These are phyloP conservation scores for Clarireedia hainanense DNA, from an alignment of 2,329 filamentous ascomycete species.

Conservation along the genomic window DNA sequence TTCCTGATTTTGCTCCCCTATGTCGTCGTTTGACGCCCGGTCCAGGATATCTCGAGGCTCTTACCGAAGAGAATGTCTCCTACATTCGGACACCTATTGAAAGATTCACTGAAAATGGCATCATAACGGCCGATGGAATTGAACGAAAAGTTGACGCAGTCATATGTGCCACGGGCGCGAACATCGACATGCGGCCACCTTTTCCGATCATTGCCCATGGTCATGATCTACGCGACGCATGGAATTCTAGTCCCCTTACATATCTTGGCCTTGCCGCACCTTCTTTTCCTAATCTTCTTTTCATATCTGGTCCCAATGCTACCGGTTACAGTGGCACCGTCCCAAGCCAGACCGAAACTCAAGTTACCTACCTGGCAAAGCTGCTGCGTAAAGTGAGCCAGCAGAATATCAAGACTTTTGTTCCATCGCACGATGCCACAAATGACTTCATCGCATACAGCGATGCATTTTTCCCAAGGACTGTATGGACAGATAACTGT, in stretches of 20 bases:
- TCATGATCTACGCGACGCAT: conserved; percentile 45
- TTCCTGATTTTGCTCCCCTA: conserved; percentile 38
- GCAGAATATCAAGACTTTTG: conserved; percentile 58
- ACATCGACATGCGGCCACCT: conserved; percentile 48
- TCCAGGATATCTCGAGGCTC: conserved; percentile 57
- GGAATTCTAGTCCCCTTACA: conserved; percentile 54
- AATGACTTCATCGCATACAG: conserved; percentile 57
- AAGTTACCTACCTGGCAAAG: conserved; percentile 57
- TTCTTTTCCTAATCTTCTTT: conserved; percentile 60
- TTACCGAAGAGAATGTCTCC: conserved; percentile 53
- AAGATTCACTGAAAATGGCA: conserved; percentile 50
- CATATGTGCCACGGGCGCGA: conserved; percentile 62
- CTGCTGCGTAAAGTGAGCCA: conserved; percentile 57
- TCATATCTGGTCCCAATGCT: conserved; percentile 53
- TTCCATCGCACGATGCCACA: conserved; percentile 47
- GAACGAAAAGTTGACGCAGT: conserved; percentile 54
- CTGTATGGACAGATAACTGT: conserved; percentile 53
- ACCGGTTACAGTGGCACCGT: conserved; percentile 52
- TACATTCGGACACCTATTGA: conserved; percentile 51
- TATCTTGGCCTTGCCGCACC: conserved; percentile 59
- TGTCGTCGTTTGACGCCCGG: conserved; percentile 36
- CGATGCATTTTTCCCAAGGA: conserved; percentile 46
- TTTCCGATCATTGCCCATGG: conserved; percentile 53
- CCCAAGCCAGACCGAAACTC: conserved; percentile 58
- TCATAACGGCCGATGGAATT: conserved; percentile 50